Evolutionary conservation across 1,139 yeast species (phyloP).

Genomic region (Nakaseomyces kungkrabaensis): DNA sequence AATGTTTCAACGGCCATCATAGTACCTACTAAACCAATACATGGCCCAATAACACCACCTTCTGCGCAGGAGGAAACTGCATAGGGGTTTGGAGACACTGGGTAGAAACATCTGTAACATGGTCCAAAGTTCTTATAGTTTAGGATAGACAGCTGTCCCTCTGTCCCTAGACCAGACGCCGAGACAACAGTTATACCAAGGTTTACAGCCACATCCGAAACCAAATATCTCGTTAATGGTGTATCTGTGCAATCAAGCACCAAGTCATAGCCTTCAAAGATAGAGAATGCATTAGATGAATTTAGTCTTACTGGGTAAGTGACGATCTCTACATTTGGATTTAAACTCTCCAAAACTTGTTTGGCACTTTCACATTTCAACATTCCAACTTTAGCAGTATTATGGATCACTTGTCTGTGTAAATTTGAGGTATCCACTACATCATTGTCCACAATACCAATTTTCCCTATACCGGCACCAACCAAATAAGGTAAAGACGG

Average conservation of each 20-base stretch:
- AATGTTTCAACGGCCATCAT: constrained; percentile 85
- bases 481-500: constrained; percentile 80
- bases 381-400: constrained; percentile 54
- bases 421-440: constrained; percentile 73
- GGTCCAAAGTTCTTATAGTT: constrained; percentile 69
- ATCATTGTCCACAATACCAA: constrained; percentile 87
- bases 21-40: constrained; percentile 82
- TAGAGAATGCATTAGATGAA: constrained; percentile 50
- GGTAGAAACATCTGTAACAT: constrained; percentile 90
- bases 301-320: constrained; percentile 46
- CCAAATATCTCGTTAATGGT: constrained; percentile 76
- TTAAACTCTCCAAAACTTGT: constrained; percentile 40
- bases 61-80: constrained; percentile 81
- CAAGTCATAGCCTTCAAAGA: constrained; percentile 57
- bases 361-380: constrained; percentile 74
- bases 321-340: constrained; percentile 53
- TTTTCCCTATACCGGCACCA: constrained; percentile 78
- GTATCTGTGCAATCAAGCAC: constrained; percentile 92
- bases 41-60: constrained; percentile 94
- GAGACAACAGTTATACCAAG: constrained; percentile 67
- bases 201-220: constrained; percentile 76
- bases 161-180: constrained; percentile 85
- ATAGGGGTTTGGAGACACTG: constrained; percentile 79
- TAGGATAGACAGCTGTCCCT: constrained; percentile 76
- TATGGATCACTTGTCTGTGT: constrained; percentile 82